A percentile compares a stretch with the other conserved stretches of the same genome.
These are phyloP conservation scores for Metarhizium guizhouense DNA, from an alignment of 2,329 filamentous ascomycete genomes.

Conservation along the genomic window DNA sequence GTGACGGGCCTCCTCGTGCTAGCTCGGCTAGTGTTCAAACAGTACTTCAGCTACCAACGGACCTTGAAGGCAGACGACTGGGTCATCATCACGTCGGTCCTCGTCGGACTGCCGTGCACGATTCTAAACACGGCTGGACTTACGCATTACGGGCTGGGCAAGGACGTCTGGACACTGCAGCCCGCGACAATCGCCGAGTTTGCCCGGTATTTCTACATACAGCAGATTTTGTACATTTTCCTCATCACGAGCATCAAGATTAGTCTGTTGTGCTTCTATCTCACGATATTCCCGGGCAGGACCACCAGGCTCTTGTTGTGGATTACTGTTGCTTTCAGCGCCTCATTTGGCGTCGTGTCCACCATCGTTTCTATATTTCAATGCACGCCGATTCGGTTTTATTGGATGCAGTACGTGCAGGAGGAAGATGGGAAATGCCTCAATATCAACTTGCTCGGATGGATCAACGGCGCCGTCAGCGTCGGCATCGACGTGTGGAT, in stretches of 20 bases:
- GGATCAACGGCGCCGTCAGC: slow-evolving; percentile 4
- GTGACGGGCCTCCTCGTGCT: slow-evolving; percentile 12
- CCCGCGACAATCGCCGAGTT: slow-evolving; percentile 3
- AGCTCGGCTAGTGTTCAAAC: slow-evolving; percentile 15
- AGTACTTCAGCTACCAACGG: slow-evolving; percentile 17
- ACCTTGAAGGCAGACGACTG: slow-evolving; percentile 24
- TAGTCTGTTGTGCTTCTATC: slow-evolving; percentile 5
- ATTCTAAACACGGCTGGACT: slow-evolving; percentile 17
- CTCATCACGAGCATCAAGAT: slow-evolving; percentile 4
- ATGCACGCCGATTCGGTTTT: slow-evolving; percentile 1
- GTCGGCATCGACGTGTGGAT: slow-evolving; percentile 6
- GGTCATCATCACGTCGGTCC: slow-evolving; percentile 15
- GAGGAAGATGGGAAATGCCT: slow-evolving; percentile 1
- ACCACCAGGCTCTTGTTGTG: not conserved
- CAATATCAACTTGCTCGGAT: slow-evolving; percentile 4
- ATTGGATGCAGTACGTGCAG: slow-evolving; percentile 4
- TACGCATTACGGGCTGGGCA: slow-evolving; percentile 19
- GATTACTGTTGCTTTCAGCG: not conserved
- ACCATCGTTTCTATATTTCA: not conserved
- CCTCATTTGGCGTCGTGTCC: slow-evolving; percentile 1
- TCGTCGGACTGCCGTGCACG: slow-evolving; percentile 14
- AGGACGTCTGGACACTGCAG: slow-evolving; percentile 24
- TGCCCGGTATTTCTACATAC: slow-evolving; percentile 4
- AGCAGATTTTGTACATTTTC: slow-evolving; percentile 6
- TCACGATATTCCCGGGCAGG: slow-evolving; percentile 4